These are phyloP conservation scores for Talaromyces borbonicus DNA, from an alignment of 495 filamentous ascomycete genomes.

Conservation along the genomic window DNA sequence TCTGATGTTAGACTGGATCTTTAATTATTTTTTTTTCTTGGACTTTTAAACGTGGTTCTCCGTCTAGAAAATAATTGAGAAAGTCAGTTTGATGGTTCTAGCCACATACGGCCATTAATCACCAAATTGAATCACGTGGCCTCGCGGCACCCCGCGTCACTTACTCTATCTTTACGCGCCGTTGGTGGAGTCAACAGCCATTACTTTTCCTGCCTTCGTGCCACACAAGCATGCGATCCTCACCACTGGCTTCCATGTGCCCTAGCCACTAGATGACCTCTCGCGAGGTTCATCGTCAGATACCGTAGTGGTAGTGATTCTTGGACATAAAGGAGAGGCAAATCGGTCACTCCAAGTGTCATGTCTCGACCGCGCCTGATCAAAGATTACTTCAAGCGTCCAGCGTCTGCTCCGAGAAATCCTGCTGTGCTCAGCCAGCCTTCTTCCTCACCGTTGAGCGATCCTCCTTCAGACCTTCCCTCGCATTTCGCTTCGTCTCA, in stretches of 20 bases:
- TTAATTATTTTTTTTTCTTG: too few species aligned
- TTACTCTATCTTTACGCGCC: too few species aligned
- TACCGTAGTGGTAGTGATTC: not conserved
- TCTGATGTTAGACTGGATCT: too few species aligned
- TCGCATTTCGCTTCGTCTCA: conserved; percentile 15
- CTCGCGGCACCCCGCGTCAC: conserved; percentile 2
- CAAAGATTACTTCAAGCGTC: conserved; percentile 32
- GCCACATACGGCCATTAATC: too few species aligned
- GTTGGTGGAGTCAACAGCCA: too few species aligned
- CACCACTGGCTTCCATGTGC: not conserved
- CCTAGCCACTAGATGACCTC: not conserved
- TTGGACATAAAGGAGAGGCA: not conserved
- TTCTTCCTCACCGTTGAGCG: conserved; percentile 24
- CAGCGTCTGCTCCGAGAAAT: conserved; percentile 12
- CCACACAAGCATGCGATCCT: too few species aligned
- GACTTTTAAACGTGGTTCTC: too few species aligned
- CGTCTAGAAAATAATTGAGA: too few species aligned
- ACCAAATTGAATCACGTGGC: too few species aligned
- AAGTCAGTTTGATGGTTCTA: too few species aligned
- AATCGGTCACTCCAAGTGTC: not conserved
- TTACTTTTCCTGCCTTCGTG: too few species aligned
- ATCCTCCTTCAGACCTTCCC: conserved; percentile 20
- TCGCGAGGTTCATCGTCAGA: not conserved
- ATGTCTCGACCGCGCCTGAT: conserved; percentile 23
- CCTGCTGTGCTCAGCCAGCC: conserved; percentile 4